Conservation (phyloP, 2,329 filamentous ascomycete genomes). For the Sarocladium oryzae region DNA sequence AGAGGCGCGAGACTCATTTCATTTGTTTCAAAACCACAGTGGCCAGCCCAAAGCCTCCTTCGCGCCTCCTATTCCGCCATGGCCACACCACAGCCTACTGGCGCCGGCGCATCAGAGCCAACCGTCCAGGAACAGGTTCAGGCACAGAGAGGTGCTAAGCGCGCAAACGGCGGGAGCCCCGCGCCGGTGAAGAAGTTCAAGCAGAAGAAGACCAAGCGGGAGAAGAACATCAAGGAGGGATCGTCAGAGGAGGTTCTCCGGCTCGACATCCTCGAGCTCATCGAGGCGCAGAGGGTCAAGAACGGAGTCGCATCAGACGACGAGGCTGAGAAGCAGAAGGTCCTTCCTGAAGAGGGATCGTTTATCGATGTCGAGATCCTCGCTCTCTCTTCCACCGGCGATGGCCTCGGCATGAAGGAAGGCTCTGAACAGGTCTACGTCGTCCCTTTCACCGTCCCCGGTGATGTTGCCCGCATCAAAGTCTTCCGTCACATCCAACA, state of each 20-base stretch:
- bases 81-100: slow-evolving; percentile 17
- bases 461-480: slow-evolving; percentile 73
- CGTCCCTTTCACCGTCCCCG: slow-evolving; percentile 81
- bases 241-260: slow-evolving; percentile 61
- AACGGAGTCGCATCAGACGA: slow-evolving; percentile 22
- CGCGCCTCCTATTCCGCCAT: slow-evolving; percentile 17
- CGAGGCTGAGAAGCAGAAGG: slow-evolving; percentile 14
- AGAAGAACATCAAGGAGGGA: slow-evolving; percentile 54
- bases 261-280: slow-evolving; percentile 52
- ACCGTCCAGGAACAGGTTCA: background rate
- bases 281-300: slow-evolving; percentile 33
- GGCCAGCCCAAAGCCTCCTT: slow-evolving; percentile 9
- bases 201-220: slow-evolving; percentile 49
- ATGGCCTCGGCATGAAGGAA: slow-evolving; percentile 72
- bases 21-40: slow-evolving; percentile 12
- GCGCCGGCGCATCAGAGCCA: background rate
- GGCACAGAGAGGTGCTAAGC: slow-evolving; percentile 14
- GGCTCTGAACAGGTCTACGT: slow-evolving; percentile 66
- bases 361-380: slow-evolving; percentile 79
- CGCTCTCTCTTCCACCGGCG: slow-evolving; percentile 83
- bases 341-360: slow-evolving; percentile 59
- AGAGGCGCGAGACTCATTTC: slow-evolving; percentile 15
- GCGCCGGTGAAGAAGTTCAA: slow-evolving; percentile 21
- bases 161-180: slow-evolving; percentile 16
- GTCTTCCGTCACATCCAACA: slow-evolving; percentile 64